Evolutionary conservation across 108 stramenopile species (phyloP), one percentile per base, ranked within the genome.

Genomic region (Asterionellopsis glacialis): DNA sequence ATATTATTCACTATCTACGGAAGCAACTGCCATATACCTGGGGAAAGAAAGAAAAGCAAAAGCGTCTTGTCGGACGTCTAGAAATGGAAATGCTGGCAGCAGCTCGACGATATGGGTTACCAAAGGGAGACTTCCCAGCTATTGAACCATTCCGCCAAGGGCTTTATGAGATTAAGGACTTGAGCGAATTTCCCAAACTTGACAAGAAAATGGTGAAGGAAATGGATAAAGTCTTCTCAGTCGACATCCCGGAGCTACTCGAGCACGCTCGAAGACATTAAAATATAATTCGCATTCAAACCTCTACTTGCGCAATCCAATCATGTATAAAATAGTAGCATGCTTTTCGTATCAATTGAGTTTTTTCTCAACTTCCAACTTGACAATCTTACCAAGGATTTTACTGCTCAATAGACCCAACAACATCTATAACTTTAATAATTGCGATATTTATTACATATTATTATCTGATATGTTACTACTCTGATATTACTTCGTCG

Each of bases 11-110:
- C 70, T 95, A 97, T 65, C 76, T 99, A 43, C 77, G 94, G 41
- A 95, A 96, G 72, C 97, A 98, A 66, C 87, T 99, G 72, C 99
- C 99, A 33, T 94, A 92, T 50, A 88, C 96, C 11, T 95, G 81
- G 73, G 97, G 97, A 19, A 95, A 95, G 63, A 49, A 79, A 47
- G 94, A 96, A 57, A 98, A 98, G 45, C 97, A 99, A 76, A 52
- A 75, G 57, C 79, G 90, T 62, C 69, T 98, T 47, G 90, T 99
- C 59, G 91, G 84, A 38, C 68, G 93, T 41, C 67, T 99, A 42
- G 93, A 95, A 51, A 68, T 87, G 11, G 96, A 98, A 82, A 96
- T 99, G 65, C 57, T 83, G 40, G 94, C 91, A 53, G 88, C 87
- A 25, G 88, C 90, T 1, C 61, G 90, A 52, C 55, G 90, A 40